Conservation (phyloP, 345 rosid genomes). For the Eucalyptus regnans region DNA sequence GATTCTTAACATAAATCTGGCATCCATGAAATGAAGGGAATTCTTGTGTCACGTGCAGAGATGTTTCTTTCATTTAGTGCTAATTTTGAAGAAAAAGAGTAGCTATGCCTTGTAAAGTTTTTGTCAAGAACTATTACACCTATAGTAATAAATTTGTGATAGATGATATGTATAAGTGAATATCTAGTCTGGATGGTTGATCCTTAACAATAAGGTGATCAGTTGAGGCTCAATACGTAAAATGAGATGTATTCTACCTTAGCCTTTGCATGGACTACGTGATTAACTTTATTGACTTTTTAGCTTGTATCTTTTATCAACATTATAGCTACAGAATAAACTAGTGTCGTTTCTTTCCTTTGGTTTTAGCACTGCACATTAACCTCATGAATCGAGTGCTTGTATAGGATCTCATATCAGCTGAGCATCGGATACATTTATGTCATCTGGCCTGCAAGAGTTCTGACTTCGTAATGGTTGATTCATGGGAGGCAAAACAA, state of each 20-base stretch:
- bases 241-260: neutral
- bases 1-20: neutral
- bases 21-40: neutral
- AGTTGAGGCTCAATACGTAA: neutral
- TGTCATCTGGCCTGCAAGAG: slow-evolving; percentile 66
- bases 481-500: slow-evolving; percentile 95
- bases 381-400: neutral
- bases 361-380: neutral
- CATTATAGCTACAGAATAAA: neutral
- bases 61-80: neutral
- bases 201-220: neutral
- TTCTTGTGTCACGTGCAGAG: neutral
- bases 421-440: slow-evolving; percentile 57
- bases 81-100: neutral
- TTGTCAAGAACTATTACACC: neutral
- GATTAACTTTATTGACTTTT: neutral
- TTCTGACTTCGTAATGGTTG: slow-evolving; percentile 85
- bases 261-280: neutral
- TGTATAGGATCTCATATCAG: slow-evolving; percentile 61
- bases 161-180: neutral
- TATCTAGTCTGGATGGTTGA: neutral
- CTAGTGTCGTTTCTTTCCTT: neutral
- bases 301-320: neutral
- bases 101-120: neutral
- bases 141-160: neutral